These are phyloP conservation scores for Prunus persica DNA, from an alignment of 306 rosid species.

Conservation along the genomic window DNA sequence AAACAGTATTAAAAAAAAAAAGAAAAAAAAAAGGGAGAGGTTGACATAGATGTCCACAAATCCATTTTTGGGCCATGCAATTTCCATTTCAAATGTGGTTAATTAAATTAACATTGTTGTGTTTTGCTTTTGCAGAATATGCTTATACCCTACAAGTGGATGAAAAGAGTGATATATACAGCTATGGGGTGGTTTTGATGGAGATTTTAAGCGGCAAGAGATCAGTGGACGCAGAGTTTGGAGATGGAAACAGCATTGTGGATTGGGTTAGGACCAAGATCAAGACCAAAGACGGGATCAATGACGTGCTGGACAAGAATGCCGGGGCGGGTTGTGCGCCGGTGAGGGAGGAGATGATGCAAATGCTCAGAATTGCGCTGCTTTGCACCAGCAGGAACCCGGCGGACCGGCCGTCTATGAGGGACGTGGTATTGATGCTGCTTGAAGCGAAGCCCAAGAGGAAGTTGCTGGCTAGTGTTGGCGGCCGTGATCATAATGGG, in stretches of 20 bases:
- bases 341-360: conserved; percentile 79
- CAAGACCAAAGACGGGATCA: conserved; percentile 53
- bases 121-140: conserved; percentile 53
- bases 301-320: conserved; percentile 57
- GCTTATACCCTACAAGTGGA: conserved; percentile 91
- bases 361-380: conserved; percentile 78
- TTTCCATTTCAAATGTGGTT: background rate
- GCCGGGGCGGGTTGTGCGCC: conserved; percentile 61
- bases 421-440: conserved; percentile 87
- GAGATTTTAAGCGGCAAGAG: conserved; percentile 71
- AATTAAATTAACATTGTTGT: background rate
- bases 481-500: conserved; percentile 14
- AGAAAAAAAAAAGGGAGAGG: background rate
- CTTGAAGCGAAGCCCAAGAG: conserved; percentile 81
- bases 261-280: conserved; percentile 76
- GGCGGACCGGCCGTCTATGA: conserved; percentile 80
- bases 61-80: conserved; percentile 1
- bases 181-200: conserved; percentile 80
- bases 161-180: conserved; percentile 91
- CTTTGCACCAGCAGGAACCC: conserved; percentile 85
- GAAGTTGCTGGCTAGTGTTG: conserved; percentile 36
- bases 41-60: conserved; percentile 11
- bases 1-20: too few relatives aligned
- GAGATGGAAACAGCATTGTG: conserved; percentile 85
- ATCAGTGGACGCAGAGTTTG: conserved; percentile 65